Base-by-base conservation (phyloP, 768 basidiomycete species). In the Favolaschia claudopus region DNA sequence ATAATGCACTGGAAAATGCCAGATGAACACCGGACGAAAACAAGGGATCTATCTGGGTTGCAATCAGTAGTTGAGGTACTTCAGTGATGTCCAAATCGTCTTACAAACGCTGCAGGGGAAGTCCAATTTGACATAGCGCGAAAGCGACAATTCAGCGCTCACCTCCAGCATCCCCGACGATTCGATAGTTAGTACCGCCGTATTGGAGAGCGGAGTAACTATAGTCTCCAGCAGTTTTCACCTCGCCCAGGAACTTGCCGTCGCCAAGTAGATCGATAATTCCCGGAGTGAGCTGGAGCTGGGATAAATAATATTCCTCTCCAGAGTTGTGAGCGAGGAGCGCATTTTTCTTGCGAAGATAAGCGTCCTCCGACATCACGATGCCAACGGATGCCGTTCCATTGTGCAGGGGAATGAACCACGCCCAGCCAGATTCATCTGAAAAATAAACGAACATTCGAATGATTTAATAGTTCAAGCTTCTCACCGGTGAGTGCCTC, bases 401-500 rank as follows among this genome's bases (percentile, higher is more conserved):
- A 36, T 73, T 70, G 27, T 78, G 65, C 17, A 39, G 19, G 5
- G 76, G 77, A 33, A 77, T 77, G 24, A 73, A 73, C 76, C 77
- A 77, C 17, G 70, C 69, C 76, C 76, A 77, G 17, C 76, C 76
- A 19, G 76, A 69, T 51, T 76, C 72, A 39, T 77, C 76, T 82
- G 17, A 39, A 39, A 12, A 12, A 39, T 9, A 39, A 22, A 22
- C 5, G 13, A 39, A 9, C 17, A n/a, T 19, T 39, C 38, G 19
- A 39, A 15, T 39, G n/a, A n/a, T n/a, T n/a, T n/a, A n/a, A n/a
- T 39, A 39, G 38, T 39, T 39, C 12, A 39, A n/a, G n/a, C n/a
- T n/a, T n/a, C 48, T 20, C 15, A 42, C 51, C 82, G 62, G 76
- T 75, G 32, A 84, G 59, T 1, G 82, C 77, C 60, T 83, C 83